Percentiles rank a stretch among this genome's conserved stretches.
Evolutionary conservation across 306 rosid species (phyloP).

Genomic region (Biancaea sappan): DNA sequence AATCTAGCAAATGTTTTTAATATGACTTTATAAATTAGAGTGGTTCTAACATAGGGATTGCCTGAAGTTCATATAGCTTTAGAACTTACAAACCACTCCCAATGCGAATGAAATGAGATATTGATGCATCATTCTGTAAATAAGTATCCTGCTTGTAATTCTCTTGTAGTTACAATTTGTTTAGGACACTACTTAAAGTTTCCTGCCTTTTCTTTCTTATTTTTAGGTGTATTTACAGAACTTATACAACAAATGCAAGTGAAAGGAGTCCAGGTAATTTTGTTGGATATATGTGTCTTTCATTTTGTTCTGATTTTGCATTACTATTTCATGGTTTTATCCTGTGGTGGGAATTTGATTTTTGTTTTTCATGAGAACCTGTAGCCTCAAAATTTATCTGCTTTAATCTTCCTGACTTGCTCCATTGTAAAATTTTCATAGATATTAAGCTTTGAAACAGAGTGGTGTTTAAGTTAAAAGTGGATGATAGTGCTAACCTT

Average conservation of each 20-base stretch:
- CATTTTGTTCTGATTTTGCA: background rate
- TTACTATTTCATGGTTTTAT: background rate
- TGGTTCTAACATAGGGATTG: background rate
- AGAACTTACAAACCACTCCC: background rate
- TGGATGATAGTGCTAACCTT: background rate
- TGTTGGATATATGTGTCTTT: background rate
- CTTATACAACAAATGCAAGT: slow-evolving; percentile 99
- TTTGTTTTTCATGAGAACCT: background rate
- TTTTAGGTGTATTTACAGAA: slow-evolving; percentile 87
- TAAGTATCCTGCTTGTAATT: slow-evolving; percentile 7
- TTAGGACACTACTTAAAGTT: slow-evolving; percentile 25
- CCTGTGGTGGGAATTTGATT: slow-evolving; percentile 2
- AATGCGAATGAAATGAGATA: background rate
- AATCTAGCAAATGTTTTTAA: no score
- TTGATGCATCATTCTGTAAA: background rate
- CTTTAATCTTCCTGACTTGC: background rate
- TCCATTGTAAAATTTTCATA: background rate
- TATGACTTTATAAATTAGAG: background rate
- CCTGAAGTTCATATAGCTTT: background rate
- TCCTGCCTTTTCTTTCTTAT: slow-evolving; percentile 30
- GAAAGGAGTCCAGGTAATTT: slow-evolving; percentile 87
- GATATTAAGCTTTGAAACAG: background rate
- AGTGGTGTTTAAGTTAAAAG: background rate
- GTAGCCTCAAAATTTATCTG: slow-evolving; percentile 1
- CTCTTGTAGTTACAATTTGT: background rate